Evolutionary conservation across 352 stramenopile species (phyloP).

Genomic region (Globisporangium spinosum): DNA sequence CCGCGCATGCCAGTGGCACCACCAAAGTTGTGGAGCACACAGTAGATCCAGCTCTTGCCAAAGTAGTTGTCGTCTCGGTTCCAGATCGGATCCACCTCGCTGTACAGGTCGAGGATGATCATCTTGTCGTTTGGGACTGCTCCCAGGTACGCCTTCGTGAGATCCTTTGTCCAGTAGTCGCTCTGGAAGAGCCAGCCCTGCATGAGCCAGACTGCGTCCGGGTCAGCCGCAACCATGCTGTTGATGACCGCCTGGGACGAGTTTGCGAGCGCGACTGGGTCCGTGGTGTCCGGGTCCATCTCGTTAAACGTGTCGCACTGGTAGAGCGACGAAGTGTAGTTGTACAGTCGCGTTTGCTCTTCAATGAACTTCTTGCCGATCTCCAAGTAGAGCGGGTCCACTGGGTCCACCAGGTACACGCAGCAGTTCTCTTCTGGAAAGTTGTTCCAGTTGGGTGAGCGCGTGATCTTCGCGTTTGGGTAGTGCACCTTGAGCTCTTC

Average conservation of each 20-base stretch:
- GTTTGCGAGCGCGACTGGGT: slow-evolving; percentile 37
- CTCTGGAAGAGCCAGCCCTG: slow-evolving; percentile 79
- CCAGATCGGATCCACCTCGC: slow-evolving; percentile 68
- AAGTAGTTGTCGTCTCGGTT: slow-evolving; percentile 76
- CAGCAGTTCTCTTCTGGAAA: slow-evolving; percentile 82
- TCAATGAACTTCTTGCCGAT: slow-evolving; percentile 81
- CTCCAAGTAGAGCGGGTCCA: slow-evolving; percentile 77
- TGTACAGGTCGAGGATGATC: slow-evolving; percentile 84
- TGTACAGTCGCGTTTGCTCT: slow-evolving; percentile 56
- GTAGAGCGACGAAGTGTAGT: slow-evolving; percentile 74
- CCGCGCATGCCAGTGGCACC: slow-evolving; percentile 72
- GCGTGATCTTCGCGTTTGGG: slow-evolving; percentile 71
- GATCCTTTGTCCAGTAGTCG: slow-evolving; percentile 68
- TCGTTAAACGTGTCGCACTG: slow-evolving; percentile 85
- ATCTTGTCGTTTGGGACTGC: slow-evolving; percentile 58
- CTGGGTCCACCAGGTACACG: slow-evolving; percentile 77
- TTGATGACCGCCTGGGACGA: slow-evolving; percentile 68
- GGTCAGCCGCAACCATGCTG: slow-evolving; percentile 67
- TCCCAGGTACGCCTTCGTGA: slow-evolving; percentile 44
- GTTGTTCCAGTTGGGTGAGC: slow-evolving; percentile 74
- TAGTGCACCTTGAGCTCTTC: slow-evolving; percentile 74
- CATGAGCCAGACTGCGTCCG: slow-evolving; percentile 79
- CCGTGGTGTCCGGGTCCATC: slow-evolving; percentile 70
- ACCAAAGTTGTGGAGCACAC: slow-evolving; percentile 83
- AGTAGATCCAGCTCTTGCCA: slow-evolving; percentile 84